These are phyloP conservation scores for Bipolaris oryzae DNA, from an alignment of 2,329 filamentous ascomycete species.

Conservation along the genomic window DNA sequence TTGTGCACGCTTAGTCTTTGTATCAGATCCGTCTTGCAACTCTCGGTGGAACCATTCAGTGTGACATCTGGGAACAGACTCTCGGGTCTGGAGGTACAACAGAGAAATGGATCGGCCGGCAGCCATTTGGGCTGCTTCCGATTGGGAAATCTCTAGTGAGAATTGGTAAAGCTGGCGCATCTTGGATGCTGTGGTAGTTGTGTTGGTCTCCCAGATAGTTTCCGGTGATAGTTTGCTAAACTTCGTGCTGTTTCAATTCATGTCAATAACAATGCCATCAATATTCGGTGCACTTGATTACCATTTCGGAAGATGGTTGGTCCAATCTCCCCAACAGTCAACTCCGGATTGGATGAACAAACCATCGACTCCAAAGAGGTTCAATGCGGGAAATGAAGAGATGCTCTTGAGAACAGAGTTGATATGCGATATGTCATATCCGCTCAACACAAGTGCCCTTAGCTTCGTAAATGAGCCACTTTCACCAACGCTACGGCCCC, in stretches of 20 bases:
- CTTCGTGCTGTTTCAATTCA: background rate
- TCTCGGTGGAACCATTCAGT: slow-evolving; percentile 18
- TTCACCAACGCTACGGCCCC: slow-evolving; percentile 27
- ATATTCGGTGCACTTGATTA: background rate
- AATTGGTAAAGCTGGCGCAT: slow-evolving; percentile 22
- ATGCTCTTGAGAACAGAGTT: slow-evolving; percentile 13
- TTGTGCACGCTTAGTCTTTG: background rate
- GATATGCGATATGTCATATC: slow-evolving; percentile 11
- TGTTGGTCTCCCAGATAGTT: slow-evolving; percentile 8
- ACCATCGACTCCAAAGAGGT: slow-evolving; percentile 20
- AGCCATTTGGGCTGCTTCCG: background rate
- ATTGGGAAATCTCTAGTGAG: background rate
- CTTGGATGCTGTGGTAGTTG: slow-evolving; percentile 14
- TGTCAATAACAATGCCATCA: slow-evolving; percentile 1
- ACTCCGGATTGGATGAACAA: background rate
- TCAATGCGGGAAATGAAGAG: slow-evolving; percentile 21
- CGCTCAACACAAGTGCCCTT: slow-evolving; percentile 20
- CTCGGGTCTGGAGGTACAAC: background rate
- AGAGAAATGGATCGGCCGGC: slow-evolving; percentile 10
- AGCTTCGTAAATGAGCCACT: slow-evolving; percentile 26
- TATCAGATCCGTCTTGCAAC: background rate
- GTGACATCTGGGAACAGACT: background rate
- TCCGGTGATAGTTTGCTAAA: slow-evolving; percentile 1
- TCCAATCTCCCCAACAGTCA: slow-evolving; percentile 8
- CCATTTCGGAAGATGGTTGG: background rate